Conservation (phyloP, 768 basidiomycete species). For the Suillus clintonianus region DNA sequence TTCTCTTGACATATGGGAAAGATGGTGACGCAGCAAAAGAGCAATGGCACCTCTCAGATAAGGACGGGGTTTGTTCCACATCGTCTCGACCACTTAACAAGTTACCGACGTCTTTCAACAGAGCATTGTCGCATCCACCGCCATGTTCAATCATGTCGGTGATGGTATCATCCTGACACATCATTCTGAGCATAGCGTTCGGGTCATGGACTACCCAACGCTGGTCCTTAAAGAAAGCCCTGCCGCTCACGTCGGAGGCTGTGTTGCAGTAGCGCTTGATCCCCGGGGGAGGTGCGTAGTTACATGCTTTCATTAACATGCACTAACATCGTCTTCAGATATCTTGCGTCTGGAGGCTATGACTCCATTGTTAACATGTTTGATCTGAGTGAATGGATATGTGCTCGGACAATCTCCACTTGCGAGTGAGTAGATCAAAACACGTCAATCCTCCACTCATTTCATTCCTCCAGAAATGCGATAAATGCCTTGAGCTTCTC, state of each 20-base stretch:
- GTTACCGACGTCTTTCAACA: conserved; percentile 16
- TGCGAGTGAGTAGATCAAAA: conserved; percentile 65
- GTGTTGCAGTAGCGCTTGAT: conserved; percentile 72
- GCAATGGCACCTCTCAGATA: conserved; percentile 44
- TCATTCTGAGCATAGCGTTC: conserved; percentile 62
- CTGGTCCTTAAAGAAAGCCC: conserved; percentile 58
- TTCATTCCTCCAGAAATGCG: conserved; percentile 48
- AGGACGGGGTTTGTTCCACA: conserved; percentile 21
- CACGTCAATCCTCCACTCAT: neutral
- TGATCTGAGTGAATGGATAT: conserved; percentile 80
- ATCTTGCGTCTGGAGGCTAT: conserved; percentile 77
- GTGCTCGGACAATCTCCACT: conserved; percentile 69
- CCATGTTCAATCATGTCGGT: conserved; percentile 75
- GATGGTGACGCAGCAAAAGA: conserved; percentile 56
- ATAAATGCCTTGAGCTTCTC: conserved; percentile 80
- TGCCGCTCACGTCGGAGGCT: conserved; percentile 81
- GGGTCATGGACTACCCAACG: conserved; percentile 70
- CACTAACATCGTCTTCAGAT: conserved; percentile 40
- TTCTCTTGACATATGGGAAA: conserved; percentile 59
- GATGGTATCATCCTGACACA: conserved; percentile 71
- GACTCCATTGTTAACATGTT: conserved; percentile 86
- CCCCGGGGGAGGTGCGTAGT: conserved; percentile 66
- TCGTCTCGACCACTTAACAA: neutral
- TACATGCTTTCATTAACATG: neutral
- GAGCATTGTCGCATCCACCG: conserved; percentile 59